Percentiles rank a stretch among this genome's conserved stretches.
Conservation (phyloP, 305 asterid genomes). For the Fraxinus latifolia region DNA sequence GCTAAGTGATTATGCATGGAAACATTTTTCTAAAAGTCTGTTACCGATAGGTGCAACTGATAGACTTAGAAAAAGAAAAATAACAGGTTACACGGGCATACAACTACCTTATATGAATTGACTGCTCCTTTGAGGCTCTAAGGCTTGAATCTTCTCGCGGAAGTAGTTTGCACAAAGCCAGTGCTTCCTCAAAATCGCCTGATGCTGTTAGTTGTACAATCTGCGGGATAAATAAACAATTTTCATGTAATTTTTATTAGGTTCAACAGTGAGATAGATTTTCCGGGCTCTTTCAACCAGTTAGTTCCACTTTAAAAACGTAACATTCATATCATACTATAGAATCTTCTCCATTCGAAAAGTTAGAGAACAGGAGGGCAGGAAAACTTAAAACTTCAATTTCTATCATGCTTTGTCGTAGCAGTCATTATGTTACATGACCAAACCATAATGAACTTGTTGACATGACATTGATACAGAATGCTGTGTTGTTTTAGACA, state of each 20-base stretch:
- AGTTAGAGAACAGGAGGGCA: not conserved
- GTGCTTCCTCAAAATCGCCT: constrained; percentile 96
- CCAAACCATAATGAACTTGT: not conserved
- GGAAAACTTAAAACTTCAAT: not conserved
- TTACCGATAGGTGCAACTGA: not conserved
- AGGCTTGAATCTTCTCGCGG: constrained; percentile 96
- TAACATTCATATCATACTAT: not conserved
- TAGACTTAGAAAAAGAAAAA: constrained; percentile 2
- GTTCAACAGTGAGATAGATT: constrained; percentile 5
- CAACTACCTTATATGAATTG: constrained; percentile 84
- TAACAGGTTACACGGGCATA: constrained; percentile 14
- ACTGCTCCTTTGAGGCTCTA: constrained; percentile 93
- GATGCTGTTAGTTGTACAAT: constrained; percentile 97
- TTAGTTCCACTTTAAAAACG: not conserved
- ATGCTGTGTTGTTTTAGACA: constrained; percentile 2
- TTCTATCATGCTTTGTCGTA: constrained; percentile 6
- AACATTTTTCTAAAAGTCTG: not conserved
- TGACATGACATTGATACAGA: constrained; percentile 2
- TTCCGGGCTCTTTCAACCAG: constrained; percentile 8
- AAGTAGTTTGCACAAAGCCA: constrained; percentile 91
- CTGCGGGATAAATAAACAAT: constrained; percentile 45
- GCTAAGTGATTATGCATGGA: not conserved
- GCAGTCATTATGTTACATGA: not conserved
- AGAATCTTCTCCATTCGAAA: constrained; percentile 10
- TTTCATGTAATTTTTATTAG: constrained; percentile 14